Percentiles rank a stretch among this genome's conserved stretches.
Evolutionary conservation across 176 grass and related monocot genomes (phyloP).

Genomic region (Carex parvula): DNA sequence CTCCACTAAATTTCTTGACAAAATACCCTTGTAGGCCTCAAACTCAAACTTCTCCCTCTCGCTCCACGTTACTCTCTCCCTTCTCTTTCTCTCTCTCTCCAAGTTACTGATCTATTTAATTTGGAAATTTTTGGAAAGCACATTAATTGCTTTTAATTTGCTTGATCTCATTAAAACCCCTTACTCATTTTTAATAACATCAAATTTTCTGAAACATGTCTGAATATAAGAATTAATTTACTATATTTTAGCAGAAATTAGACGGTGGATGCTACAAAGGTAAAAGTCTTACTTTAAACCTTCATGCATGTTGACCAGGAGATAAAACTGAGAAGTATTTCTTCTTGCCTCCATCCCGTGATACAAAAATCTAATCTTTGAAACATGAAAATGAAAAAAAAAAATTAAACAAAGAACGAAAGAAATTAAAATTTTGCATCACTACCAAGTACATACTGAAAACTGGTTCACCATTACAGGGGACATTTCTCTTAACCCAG

Average conservation of each 20-base stretch:
- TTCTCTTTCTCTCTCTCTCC: too few relatives aligned
- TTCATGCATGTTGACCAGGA: conserved; percentile 60
- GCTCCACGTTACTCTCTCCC: too few relatives aligned
- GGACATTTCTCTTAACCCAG: conserved; percentile 76
- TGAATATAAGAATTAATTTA: conserved; percentile 14
- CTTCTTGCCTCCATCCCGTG: conserved; percentile 76
- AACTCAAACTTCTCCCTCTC: too few relatives aligned
- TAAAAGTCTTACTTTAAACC: conserved; percentile 63
- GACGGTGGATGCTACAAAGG: conserved; percentile 22
- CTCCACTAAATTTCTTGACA: too few relatives aligned
- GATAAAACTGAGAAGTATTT: conserved; percentile 86
- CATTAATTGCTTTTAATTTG: too few relatives aligned
- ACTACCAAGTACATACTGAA: conserved; percentile 51
- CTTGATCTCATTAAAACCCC: too few relatives aligned
- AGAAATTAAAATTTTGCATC: neutral
- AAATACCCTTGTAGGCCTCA: too few relatives aligned
- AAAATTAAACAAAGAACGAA: neutral
- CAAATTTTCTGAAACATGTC: conserved; percentile 64
- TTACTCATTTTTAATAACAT: neutral
- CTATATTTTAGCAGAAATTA: conserved; percentile 3
- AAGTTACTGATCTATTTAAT: too few relatives aligned
- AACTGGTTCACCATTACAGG: conserved; percentile 97
- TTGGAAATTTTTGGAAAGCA: too few relatives aligned
- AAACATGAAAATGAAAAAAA: neutral
- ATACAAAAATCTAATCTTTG: conserved; percentile 63